A percentile compares a stretch with the other conserved stretches of the same genome.
Conservation (phyloP, 129 eudicot species). For the Ambrosia artemisiifolia region DNA sequence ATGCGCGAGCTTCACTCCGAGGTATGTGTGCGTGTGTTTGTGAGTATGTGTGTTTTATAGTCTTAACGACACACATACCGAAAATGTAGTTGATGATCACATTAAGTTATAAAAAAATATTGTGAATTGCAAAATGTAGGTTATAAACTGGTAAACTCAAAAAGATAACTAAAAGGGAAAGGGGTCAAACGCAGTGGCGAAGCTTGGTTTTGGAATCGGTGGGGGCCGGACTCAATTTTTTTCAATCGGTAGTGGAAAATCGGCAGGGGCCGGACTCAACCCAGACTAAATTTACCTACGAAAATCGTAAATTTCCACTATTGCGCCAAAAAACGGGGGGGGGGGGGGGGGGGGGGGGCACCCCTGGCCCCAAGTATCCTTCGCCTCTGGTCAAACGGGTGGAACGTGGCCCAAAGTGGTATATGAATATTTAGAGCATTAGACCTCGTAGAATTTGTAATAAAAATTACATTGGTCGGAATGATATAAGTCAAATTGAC, state of each 20-base stretch:
- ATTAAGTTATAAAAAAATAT: neutral
- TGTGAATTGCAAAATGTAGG: neutral
- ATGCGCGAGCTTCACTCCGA: conserved; percentile 97
- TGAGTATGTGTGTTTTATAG: neutral
- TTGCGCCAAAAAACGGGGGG: no score
- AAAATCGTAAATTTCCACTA: no score
- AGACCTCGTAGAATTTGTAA: neutral
- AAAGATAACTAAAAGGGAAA: neutral
- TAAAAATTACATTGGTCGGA: no score
- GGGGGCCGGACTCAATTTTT: no score
- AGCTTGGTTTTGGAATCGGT: no score
- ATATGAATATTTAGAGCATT: neutral
- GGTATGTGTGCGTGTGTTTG: conserved; percentile 36
- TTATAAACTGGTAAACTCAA: neutral
- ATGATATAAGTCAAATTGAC: neutral
- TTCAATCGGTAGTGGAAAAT: no score
- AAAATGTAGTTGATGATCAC: conserved; percentile 1
- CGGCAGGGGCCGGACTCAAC: no score
- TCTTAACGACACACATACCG: neutral
- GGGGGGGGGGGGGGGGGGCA: no score
- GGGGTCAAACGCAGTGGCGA: no score
- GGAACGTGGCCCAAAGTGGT: neutral
- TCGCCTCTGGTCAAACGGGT: neutral
- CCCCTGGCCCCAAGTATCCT: no score
- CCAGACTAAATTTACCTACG: no score